These are phyloP conservation scores for Pseudogymnoascus sp. DNA, from an alignment of 2,329 filamentous ascomycete genomes.

Conservation along the genomic window DNA sequence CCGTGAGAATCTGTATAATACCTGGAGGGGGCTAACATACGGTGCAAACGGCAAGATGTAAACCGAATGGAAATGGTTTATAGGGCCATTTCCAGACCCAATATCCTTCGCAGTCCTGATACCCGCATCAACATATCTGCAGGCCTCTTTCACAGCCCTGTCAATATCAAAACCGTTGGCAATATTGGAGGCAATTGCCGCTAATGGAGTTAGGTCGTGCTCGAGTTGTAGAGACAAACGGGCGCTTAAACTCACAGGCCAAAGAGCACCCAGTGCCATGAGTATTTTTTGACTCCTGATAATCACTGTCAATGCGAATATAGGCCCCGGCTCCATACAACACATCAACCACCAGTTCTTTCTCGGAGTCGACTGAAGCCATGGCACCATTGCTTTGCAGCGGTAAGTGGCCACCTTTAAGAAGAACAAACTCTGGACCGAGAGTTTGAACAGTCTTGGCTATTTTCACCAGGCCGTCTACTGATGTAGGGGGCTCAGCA, in stretches of 20 bases:
- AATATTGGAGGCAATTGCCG: slow-evolving; percentile 69
- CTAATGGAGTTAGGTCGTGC: slow-evolving; percentile 26
- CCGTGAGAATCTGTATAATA: neutral
- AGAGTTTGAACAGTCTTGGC: slow-evolving; percentile 58
- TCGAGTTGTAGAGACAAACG: neutral
- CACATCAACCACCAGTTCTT: slow-evolving; percentile 66
- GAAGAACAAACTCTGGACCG: slow-evolving; percentile 70
- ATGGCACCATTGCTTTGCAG: slow-evolving; percentile 56
- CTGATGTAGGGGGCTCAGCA: slow-evolving; percentile 40
- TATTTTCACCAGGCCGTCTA: slow-evolving; percentile 61
- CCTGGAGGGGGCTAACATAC: slow-evolving; percentile 18
- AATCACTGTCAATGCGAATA: slow-evolving; percentile 61
- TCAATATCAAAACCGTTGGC: slow-evolving; percentile 50
- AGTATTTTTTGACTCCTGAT: slow-evolving; percentile 68
- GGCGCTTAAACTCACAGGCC: slow-evolving; percentile 56
- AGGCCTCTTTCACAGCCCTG: slow-evolving; percentile 58
- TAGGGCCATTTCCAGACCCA: slow-evolving; percentile 61
- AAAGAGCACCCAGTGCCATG: slow-evolving; percentile 94
- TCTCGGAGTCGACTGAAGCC: slow-evolving; percentile 52
- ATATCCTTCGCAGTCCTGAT: slow-evolving; percentile 42
- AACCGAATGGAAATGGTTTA: slow-evolving; percentile 72
- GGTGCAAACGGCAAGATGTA: slow-evolving; percentile 61
- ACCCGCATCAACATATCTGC: slow-evolving; percentile 62
- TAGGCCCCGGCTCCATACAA: slow-evolving; percentile 56
- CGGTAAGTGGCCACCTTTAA: slow-evolving; percentile 89